phyloP scores from a whole-genome alignment of 2,329 filamentous ascomycete genomes.

The Botryotinia narcissicola region DNA sequence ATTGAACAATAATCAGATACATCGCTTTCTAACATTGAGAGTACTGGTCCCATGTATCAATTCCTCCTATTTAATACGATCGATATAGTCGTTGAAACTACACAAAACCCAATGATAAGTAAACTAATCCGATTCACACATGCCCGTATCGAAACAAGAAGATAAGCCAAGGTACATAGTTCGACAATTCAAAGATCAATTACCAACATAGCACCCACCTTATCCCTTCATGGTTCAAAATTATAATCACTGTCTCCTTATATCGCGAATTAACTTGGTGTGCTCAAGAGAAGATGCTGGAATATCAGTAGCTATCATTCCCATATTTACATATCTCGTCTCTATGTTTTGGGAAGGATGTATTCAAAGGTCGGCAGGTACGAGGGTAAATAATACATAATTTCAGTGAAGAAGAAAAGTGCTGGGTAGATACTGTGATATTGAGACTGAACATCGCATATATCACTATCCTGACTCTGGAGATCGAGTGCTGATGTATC shows the following conservation, averaged over 20 bases:
- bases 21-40: not conserved
- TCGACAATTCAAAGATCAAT: not conserved
- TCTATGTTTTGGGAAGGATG: rapidly evolving
- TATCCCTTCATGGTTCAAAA: rapidly evolving
- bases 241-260: rapidly evolving
- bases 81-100: not conserved
- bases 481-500: not conserved
- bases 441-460: too few species aligned
- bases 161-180: rapidly evolving
- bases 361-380: too few species aligned
- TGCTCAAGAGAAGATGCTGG: not conserved
- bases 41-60: not conserved
- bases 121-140: not conserved
- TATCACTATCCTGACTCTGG: not conserved
- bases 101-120: not conserved
- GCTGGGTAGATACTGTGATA: too few species aligned
- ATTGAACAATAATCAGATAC: not conserved
- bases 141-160: not conserved
- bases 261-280: not conserved
- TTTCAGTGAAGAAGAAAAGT: too few species aligned
- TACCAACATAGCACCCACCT: not conserved
- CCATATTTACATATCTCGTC: not conserved
- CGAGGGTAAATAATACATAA: too few species aligned
- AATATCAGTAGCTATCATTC: not conserved
- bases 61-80: not conserved